Evolutionary conservation across 1,284 basidiomycete genomes (phyloP), one percentile per base, ranked within the genome.

Genomic region (Cryptococcus neoformans): DNA sequence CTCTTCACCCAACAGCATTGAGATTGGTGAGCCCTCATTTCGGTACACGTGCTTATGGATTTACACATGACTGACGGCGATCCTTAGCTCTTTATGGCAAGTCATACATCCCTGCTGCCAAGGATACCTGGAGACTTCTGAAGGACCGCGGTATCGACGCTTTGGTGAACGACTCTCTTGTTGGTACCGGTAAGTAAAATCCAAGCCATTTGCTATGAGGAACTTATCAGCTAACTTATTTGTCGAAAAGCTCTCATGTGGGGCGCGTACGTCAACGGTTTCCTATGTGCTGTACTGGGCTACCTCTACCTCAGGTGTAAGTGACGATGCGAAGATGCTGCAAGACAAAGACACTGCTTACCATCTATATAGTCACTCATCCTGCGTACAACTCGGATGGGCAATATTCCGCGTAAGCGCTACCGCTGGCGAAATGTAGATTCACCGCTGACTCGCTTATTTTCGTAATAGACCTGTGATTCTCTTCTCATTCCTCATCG

Each of bases 71-170:
- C 28, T n/a, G 17, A 48, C 49, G 34, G 47, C 8, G 44, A 55
- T 21, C 11, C 42, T 49, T 63, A 85, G 87, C 89, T 0, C 80
- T 94, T 2, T 94, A 92, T 73, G 92, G 92, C 28, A 94, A 95
- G 77, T 79, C 85, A 1, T 95, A 94, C 68, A 83, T 92, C 53
- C 72, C 80, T 14, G 92, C 92, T n/a, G 90, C 92, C 3, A 92
- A 89, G 75, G 90, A 92, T 72, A 92, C 92, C 0, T 95, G 90
- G 90, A 81, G 83, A n/a, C 73, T 93, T 54, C 85, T 94, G 79
- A 86, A 84, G 67, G 88, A 93, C 68, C 84, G 90, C 56, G 92
- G 86, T 34, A 87, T 93, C 63, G 88, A 90, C 68, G 89, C 88
- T 1, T 77, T 95, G 14, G 82, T 92, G 68, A 92, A 94, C 70